A percentile compares a stretch with the other conserved stretches of the same genome.
Conservation (phyloP, 179 eudicot species). For the Carnegiea gigantea region DNA sequence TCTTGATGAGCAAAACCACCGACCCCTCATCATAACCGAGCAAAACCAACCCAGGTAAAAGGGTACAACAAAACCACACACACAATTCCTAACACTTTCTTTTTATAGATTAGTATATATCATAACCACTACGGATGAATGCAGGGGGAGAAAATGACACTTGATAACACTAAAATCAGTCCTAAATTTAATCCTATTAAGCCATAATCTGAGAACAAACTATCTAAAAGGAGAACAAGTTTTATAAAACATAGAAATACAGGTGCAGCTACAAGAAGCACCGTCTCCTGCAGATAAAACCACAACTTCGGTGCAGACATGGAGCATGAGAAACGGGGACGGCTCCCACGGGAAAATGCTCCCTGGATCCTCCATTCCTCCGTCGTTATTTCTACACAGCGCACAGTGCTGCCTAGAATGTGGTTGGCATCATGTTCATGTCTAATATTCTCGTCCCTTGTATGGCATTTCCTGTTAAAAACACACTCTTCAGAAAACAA, state of each 20-base stretch:
- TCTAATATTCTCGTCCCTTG: conserved; percentile 61
- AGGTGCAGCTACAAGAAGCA: conserved; percentile 24
- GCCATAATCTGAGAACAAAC: conserved; percentile 25
- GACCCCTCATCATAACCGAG: neutral
- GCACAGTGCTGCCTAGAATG: conserved; percentile 14
- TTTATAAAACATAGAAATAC: conserved; percentile 25
- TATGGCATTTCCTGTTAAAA: conserved; percentile 69
- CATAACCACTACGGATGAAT: conserved; percentile 20
- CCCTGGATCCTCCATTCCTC: conserved; percentile 15
- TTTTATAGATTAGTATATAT: conserved; percentile 27
- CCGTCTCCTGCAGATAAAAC: conserved; percentile 5
- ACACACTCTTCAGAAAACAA: conserved; percentile 3
- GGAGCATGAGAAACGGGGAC: conserved; percentile 9
- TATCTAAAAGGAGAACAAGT: conserved; percentile 2
- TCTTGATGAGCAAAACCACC: neutral
- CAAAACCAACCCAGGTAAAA: neutral
- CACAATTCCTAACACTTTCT: conserved; percentile 13
- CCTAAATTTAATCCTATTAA: conserved; percentile 22
- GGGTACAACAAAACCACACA: conserved; percentile 11
- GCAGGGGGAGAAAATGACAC: conserved; percentile 11
- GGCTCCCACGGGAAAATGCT: conserved; percentile 18
- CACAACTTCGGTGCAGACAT: conserved; percentile 14
- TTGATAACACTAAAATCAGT: conserved; percentile 17
- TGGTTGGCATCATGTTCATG: conserved; percentile 10
- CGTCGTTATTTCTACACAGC: conserved; percentile 27